Evolutionary conservation across 1,284 basidiomycete species (phyloP), one percentile per base, ranked within the genome.

Genomic region (Gymnopus androsaceus): DNA sequence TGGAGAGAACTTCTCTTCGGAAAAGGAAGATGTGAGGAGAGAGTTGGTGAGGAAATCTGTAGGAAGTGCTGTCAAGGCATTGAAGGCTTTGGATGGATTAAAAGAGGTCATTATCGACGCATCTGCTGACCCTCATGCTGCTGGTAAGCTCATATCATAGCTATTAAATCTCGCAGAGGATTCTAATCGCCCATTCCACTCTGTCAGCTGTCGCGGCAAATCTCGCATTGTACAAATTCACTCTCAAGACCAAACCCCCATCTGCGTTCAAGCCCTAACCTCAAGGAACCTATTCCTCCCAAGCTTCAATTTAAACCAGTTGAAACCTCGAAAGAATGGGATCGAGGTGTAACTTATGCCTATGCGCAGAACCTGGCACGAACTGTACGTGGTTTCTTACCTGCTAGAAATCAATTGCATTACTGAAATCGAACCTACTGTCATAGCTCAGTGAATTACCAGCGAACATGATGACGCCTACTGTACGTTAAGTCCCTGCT

Each of bases 291-390:
- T 4, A 67, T 77, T 14, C 77, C 82, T 0, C 77, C 79, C 37
- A 78, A 81, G 58, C 62, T 85, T 14, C 67, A 66, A 0, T 71
- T 89, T 46, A 65, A 70, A 5, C 79, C 87, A 3, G 52, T 78
- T 5, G 56, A 73, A 5, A 54, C 59, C 0, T 81, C 82, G 2
- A 69, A 74, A 50, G 83, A 84, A 55, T 94, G 91, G 91, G 78
- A 88, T 31, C 77, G 79, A 7, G 91, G 91, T 31, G 77, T 82
- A 2, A 62, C 88, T 38, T 94, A 90, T 64, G 91, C 86, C 2
- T 74, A 85, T 57, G 86, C 90, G 3, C 93, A 95, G 73, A 95
- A 95, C 69, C 75, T 92, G 64, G 90, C 92, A 12, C 80, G 92
- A 45, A 93, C 92, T 51, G 87, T 84, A 66, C 45, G 78, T 62